A percentile compares a stretch with the other conserved stretches of the same genome.
These are phyloP conservation scores for Kluyveromyces sp. DNA, from an alignment of 1,139 yeast species.

Conservation along the genomic window DNA sequence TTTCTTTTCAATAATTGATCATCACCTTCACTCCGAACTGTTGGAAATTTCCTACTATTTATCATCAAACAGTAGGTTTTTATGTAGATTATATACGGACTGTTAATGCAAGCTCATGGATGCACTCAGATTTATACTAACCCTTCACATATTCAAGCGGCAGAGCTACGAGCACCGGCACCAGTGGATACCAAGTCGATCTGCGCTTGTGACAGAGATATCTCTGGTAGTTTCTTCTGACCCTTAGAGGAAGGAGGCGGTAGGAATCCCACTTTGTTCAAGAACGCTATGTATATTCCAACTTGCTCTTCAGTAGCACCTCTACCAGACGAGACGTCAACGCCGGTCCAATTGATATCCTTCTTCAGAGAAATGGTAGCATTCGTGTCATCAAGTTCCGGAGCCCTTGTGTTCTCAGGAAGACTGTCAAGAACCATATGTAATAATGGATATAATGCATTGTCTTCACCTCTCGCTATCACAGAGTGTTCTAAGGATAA, in stretches of 20 bases:
- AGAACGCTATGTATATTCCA: conserved; percentile 73
- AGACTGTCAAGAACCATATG: conserved; percentile 91
- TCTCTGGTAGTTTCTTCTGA: conserved; percentile 46
- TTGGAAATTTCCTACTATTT: background rate
- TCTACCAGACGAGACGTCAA: conserved; percentile 57
- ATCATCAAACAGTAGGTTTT: no score
- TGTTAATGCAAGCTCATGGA: no score
- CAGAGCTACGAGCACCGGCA: conserved; percentile 76
- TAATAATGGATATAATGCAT: conserved; percentile 84
- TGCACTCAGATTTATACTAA: no score
- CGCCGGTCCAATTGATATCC: conserved; percentile 59
- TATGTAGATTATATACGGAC: no score
- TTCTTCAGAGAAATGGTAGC: conserved; percentile 55
- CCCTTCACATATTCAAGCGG: conserved; percentile 14
- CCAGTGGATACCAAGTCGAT: conserved; percentile 62
- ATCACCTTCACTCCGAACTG: background rate
- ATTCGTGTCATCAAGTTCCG: conserved; percentile 84
- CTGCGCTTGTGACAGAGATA: conserved; percentile 51
- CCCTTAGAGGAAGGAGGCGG: conserved; percentile 48
- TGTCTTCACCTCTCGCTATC: conserved; percentile 60
- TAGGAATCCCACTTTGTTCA: conserved; percentile 72
- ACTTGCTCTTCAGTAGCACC: conserved; percentile 64
- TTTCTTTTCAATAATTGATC: conserved; percentile 71
- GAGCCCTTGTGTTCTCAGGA: conserved; percentile 88
- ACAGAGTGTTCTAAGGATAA: conserved; percentile 68